These are phyloP conservation scores for Annulohypoxylon stygium DNA, from an alignment of 495 filamentous ascomycete genomes.

Conservation along the genomic window DNA sequence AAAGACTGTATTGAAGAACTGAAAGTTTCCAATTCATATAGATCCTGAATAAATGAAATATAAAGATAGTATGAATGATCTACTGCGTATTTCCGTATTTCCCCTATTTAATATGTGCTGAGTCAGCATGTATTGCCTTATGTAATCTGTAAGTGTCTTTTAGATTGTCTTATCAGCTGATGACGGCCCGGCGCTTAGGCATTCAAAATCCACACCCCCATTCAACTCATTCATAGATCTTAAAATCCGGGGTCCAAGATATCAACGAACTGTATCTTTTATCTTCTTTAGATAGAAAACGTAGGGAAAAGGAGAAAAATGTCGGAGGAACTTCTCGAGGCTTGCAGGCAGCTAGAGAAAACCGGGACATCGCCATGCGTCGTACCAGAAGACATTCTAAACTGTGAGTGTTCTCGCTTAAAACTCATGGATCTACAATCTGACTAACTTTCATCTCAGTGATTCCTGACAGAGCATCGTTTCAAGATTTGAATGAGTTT, in stretches of 20 bases:
- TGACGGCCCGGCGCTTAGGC: neutral
- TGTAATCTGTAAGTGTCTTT: neutral
- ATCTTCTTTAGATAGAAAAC: neutral
- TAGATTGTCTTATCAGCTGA: neutral
- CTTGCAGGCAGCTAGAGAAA: slow-evolving; percentile 17
- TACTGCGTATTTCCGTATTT: too few species aligned
- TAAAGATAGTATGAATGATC: too few species aligned
- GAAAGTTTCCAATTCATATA: too few species aligned
- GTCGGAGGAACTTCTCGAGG: slow-evolving; percentile 28
- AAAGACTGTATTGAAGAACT: too few species aligned
- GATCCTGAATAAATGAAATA: too few species aligned
- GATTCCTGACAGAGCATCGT: slow-evolving; percentile 11
- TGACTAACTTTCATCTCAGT: slow-evolving; percentile 21
- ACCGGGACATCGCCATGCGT: neutral
- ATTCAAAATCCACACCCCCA: neutral
- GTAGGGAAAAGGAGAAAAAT: neutral
- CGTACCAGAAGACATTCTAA: slow-evolving; percentile 15
- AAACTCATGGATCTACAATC: neutral
- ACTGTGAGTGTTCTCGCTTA: slow-evolving; percentile 14
- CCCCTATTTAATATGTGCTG: neutral
- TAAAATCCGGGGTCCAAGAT: neutral
- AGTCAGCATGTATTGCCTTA: neutral
- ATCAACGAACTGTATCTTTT: neutral
- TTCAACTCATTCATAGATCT: neutral
- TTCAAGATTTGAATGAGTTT: slow-evolving; percentile 11